Base-by-base conservation (phyloP, 176 grass and related monocot species). In the Aegilops umbellulata region DNA sequence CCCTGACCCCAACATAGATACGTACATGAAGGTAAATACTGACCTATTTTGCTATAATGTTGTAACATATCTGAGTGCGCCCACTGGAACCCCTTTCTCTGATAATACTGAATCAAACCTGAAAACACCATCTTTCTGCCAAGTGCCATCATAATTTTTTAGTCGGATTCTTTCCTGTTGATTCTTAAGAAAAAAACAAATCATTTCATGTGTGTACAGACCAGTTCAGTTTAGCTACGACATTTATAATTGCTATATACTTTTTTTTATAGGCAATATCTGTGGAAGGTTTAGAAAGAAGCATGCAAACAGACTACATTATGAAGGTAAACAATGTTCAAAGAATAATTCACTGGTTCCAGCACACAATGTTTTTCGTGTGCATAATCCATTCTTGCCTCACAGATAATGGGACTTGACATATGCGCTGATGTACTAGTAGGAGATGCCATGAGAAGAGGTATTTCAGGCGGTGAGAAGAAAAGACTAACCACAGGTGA, bases 401-500 rank as follows among this genome's bases (percentile, higher is more conserved):
- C 22, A 51, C 78, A 98, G 95, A 98, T 98, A 86, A 93, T 95
- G 91, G 95, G 95, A 85, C 83, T 98, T 73, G 95, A 93, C 89
- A 89, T 87, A 82, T 98, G 95, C 2, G 83, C 93, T 46, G 85
- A 98, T 77, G 90, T 87, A 86, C 85, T 79, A 25, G 89, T 92
- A 34, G 95, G 93, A 41, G 87, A 98, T 92, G 87, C 85, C 24
- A 94, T 98, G 95, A 93, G 80, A 87, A 93, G 93, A 87, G 93
- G 95, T 69, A 98, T 98, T 86, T 98, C 95, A 74, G 91, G 93
- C 3, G 93, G 91, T 87, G 93, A 98, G 81, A 98, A 93, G 91
- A 98, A 92, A 86, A 89, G 93, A 87, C 85, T 98, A 68, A 95
- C 89, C 7, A 93, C 95, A 95, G 93, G 93, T 97, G 62, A 80